Evolutionary conservation across 2,329 filamentous ascomycete genomes (phyloP).

Genomic region (Microcyclosporella mali): DNA sequence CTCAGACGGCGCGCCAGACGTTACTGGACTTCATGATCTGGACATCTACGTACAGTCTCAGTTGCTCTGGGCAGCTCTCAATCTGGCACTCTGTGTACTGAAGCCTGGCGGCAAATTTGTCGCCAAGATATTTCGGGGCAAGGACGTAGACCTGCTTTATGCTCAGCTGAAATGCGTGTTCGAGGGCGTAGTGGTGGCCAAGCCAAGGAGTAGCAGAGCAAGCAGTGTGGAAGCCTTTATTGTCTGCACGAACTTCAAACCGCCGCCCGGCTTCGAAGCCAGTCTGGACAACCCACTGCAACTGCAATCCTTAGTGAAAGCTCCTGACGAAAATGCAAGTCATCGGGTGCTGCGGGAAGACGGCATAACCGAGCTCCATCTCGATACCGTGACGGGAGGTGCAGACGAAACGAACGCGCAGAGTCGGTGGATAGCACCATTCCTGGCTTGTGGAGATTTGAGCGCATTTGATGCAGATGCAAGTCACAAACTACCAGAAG

Average conservation of each 20-base stretch:
- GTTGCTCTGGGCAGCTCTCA: constrained; percentile 86
- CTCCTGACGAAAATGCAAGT: constrained; percentile 14
- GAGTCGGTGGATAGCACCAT: constrained; percentile 81
- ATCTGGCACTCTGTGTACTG: constrained; percentile 86
- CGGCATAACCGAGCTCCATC: constrained; percentile 43
- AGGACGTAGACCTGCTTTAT: constrained; percentile 92
- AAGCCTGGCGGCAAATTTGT: constrained; percentile 93
- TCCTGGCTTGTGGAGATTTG: constrained; percentile 93
- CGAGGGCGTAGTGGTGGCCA: constrained; percentile 78
- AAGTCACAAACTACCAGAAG: constrained; percentile 81
- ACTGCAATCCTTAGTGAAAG: not conserved
- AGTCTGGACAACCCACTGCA: constrained; percentile 66
- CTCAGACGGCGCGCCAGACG: constrained; percentile 91
- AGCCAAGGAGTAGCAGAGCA: constrained; percentile 87
- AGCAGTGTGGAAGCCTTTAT: constrained; percentile 97
- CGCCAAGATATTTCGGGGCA: constrained; percentile 92
- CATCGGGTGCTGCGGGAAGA: constrained; percentile 37
- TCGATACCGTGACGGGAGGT: constrained; percentile 38
- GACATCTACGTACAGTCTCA: constrained; percentile 98
- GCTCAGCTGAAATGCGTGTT: constrained; percentile 92
- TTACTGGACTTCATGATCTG: constrained; percentile 91
- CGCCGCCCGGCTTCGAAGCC: constrained; percentile 67
- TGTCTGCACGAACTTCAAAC: constrained; percentile 83
- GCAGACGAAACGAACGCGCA: constrained; percentile 39
- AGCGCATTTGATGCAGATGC: constrained; percentile 94